A percentile compares a stretch with the other conserved stretches of the same genome.
Evolutionary conservation across 148 eudicot genomes (phyloP).

Genomic region (Mesembryanthemum crystallinum): DNA sequence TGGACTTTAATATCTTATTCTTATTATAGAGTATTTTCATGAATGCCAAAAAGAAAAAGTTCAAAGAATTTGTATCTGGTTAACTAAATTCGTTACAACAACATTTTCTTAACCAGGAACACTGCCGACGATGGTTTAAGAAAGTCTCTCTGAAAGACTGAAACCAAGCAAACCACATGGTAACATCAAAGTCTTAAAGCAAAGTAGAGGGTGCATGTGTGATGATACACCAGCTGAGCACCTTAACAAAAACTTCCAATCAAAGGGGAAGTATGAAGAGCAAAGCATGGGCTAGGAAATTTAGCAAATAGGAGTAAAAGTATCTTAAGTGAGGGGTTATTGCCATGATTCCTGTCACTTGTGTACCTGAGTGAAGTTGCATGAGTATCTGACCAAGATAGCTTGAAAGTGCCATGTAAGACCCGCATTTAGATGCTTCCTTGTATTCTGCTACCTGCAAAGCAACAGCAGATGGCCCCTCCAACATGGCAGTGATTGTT

Average conservation of each 20-base stretch:
- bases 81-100: background rate
- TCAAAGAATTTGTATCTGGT: background rate
- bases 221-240: background rate
- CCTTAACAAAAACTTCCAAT: background rate
- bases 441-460: slow-evolving; percentile 90
- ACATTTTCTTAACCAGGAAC: background rate
- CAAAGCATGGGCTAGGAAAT: background rate
- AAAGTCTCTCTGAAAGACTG: background rate
- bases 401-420: slow-evolving; percentile 86
- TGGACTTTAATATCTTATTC: too few species aligned
- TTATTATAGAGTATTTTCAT: background rate
- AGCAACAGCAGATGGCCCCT: slow-evolving; percentile 78
- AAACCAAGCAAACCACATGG: background rate
- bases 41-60: background rate
- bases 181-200: background rate
- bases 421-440: slow-evolving; percentile 72
- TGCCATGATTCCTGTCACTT: background rate
- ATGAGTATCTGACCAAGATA: slow-evolving; percentile 93
- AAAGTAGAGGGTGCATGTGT: background rate
- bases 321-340: background rate
- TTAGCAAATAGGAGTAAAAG: slow-evolving; percentile 17
- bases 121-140: background rate
- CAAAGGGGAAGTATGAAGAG: background rate
- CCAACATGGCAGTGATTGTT: slow-evolving; percentile 80
- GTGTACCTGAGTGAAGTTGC: slow-evolving; percentile 88